Evolutionary conservation across 495 filamentous ascomycete species (phyloP).

Genomic region (Annulohypoxylon moriforme): DNA sequence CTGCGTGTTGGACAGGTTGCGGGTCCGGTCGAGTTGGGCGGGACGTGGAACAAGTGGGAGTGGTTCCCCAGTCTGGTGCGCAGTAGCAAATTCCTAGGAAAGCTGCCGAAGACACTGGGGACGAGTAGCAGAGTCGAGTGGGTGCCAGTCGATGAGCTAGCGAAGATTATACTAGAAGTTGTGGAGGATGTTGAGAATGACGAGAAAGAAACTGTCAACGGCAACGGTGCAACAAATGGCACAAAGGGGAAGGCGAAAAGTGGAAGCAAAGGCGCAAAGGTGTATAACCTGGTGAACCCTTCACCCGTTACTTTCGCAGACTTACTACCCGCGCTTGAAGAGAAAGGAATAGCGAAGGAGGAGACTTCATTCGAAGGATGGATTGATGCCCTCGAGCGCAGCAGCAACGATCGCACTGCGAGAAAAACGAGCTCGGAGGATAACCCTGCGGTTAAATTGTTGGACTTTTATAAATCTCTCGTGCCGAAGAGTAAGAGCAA

Average conservation of each 20-base stretch:
- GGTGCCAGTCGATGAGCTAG: slow-evolving; percentile 44
- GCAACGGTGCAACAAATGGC: background rate
- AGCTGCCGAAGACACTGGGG: slow-evolving; percentile 35
- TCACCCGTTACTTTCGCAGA: slow-evolving; percentile 28
- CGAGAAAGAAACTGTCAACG: background rate
- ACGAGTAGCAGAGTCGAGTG: slow-evolving; percentile 40
- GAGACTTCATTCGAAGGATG: slow-evolving; percentile 31
- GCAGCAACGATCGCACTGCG: slow-evolving; percentile 24
- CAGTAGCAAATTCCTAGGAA: slow-evolving; percentile 34
- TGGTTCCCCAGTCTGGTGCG: slow-evolving; percentile 46
- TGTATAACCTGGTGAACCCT: slow-evolving; percentile 47
- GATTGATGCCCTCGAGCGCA: slow-evolving; percentile 42
- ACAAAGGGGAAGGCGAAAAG: background rate
- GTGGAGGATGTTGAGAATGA: slow-evolving; percentile 28
- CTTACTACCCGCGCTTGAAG: slow-evolving; percentile 39
- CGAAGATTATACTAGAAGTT: slow-evolving; percentile 39
- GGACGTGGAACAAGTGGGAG: slow-evolving; percentile 43
- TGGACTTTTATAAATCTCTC: slow-evolving; percentile 44
- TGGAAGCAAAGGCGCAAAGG: slow-evolving; percentile 21
- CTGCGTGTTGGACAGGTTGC: slow-evolving; percentile 47
- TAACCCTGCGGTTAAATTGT: slow-evolving; percentile 43
- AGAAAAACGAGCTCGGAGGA: slow-evolving; percentile 22
- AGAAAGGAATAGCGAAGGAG: slow-evolving; percentile 22
- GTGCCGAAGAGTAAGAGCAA: slow-evolving; percentile 14
- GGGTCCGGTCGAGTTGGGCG: slow-evolving; percentile 34